Evolutionary conservation across 202 grass and related monocot species (phyloP).

Genomic region (Elaeis oleifera): DNA sequence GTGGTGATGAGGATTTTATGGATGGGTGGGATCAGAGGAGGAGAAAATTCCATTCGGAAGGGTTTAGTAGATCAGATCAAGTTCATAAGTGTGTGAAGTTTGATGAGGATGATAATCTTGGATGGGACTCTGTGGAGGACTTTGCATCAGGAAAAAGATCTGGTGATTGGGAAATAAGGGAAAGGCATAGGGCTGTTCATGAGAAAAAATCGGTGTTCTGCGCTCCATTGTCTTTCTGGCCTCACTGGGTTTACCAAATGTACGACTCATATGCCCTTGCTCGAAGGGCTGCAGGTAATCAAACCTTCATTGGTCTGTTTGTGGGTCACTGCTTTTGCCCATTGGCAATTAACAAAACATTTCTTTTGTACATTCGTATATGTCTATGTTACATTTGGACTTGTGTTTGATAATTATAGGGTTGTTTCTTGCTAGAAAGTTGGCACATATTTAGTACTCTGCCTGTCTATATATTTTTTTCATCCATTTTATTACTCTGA

Average conservation of each 20-base stretch:
- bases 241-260: slow-evolving; percentile 88
- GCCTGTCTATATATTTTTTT: too few species aligned
- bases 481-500: too few species aligned
- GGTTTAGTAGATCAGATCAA: slow-evolving; percentile 17
- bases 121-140: slow-evolving; percentile 16
- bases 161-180: slow-evolving; percentile 28
- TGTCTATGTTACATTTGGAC: too few species aligned
- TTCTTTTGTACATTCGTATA: too few species aligned
- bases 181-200: slow-evolving; percentile 17
- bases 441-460: too few species aligned
- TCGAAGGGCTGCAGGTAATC: slow-evolving; percentile 64
- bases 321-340: too few species aligned
- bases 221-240: slow-evolving; percentile 75
- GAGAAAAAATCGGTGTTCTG: slow-evolving; percentile 35
- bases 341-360: too few species aligned
- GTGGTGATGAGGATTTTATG: slow-evolving; percentile 45
- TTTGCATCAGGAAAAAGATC: slow-evolving; percentile 20
- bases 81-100: slow-evolving; percentile 21
- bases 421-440: too few species aligned
- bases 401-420: too few species aligned
- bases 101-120: slow-evolving; percentile 21
- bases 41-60: slow-evolving; percentile 24
- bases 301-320: too few species aligned
- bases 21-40: slow-evolving; percentile 20
- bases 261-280: slow-evolving; percentile 83